These are phyloP conservation scores for Byssochlamys sp. DNA, from an alignment of 2,329 filamentous ascomycete genomes.

Conservation along the genomic window DNA sequence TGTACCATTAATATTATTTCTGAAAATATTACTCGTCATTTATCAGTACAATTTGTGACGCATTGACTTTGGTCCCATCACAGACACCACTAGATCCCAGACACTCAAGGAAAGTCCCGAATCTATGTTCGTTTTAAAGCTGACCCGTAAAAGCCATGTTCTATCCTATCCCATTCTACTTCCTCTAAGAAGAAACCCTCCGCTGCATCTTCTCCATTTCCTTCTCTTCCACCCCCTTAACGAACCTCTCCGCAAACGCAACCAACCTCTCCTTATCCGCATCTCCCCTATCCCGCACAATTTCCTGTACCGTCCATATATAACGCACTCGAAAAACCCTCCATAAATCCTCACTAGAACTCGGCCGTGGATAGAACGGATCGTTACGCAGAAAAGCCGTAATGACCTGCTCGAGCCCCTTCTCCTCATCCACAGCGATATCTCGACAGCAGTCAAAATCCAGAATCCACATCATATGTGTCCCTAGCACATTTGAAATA, in stretches of 20 bases:
- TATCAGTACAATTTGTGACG: too few relatives aligned
- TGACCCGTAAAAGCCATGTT: too few relatives aligned
- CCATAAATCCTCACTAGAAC: constrained; percentile 13
- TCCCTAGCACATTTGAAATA: constrained; percentile 16
- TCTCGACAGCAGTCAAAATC: constrained; percentile 39
- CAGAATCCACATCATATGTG: constrained; percentile 37
- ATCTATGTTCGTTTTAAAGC: too few relatives aligned
- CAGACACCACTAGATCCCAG: too few relatives aligned
- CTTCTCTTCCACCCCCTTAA: not conserved
- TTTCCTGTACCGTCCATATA: constrained; percentile 8
- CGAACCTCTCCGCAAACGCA: not conserved
- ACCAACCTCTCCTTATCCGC: not conserved
- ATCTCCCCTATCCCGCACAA: not conserved
- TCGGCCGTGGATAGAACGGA: constrained; percentile 42
- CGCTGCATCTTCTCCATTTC: not conserved
- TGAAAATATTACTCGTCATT: too few relatives aligned
- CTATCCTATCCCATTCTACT: not conserved
- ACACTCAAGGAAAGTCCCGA: too few relatives aligned
- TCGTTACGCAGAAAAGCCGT: constrained; percentile 42
- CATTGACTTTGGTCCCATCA: too few relatives aligned
- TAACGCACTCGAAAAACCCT: constrained; percentile 18
- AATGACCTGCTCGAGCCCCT: constrained; percentile 35
- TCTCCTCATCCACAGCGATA: constrained; percentile 24
- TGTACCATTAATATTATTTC: not conserved
- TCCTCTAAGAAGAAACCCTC: not conserved